Percentiles rank a stretch among this genome's conserved stretches.
Conservation (phyloP, 2,329 filamentous ascomycete species). For the Leptographium lundbergii region DNA sequence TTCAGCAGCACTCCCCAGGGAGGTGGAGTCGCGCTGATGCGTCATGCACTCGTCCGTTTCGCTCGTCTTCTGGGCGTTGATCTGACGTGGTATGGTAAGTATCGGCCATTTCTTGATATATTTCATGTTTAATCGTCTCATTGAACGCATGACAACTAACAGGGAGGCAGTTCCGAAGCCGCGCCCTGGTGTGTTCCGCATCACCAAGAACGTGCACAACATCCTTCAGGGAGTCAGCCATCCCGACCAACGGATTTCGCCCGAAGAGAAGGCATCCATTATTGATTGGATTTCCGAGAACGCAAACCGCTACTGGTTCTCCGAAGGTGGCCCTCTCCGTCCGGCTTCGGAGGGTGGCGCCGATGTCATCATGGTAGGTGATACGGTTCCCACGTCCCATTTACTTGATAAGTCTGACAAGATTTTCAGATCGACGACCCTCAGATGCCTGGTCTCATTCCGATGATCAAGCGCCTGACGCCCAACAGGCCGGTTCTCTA, state of each 20-base stretch:
- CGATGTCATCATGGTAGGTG: conserved; percentile 51
- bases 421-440: conserved; percentile 56
- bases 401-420: neutral
- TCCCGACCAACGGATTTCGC: conserved; percentile 49
- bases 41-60: conserved; percentile 64
- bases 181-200: conserved; percentile 64
- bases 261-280: conserved; percentile 49
- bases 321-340: conserved; percentile 52
- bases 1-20: conserved; percentile 73
- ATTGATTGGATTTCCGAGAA: conserved; percentile 63
- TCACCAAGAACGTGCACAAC: conserved; percentile 82
- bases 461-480: conserved; percentile 57
- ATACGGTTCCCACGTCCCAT: conserved; percentile 14
- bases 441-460: conserved; percentile 71
- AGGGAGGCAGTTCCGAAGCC: conserved; percentile 54
- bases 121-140: neutral
- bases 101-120: neutral
- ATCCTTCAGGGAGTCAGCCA: conserved; percentile 69
- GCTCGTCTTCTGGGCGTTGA: conserved; percentile 54
- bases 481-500: conserved; percentile 68
- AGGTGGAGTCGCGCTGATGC: conserved; percentile 73
- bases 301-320: conserved; percentile 62
- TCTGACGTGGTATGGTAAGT: conserved; percentile 56
- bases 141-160: neutral
- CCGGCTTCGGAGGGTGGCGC: conserved; percentile 57